Base-by-base conservation (phyloP, 2,329 filamentous ascomycete species). In the Ceratocystis colombiana region DNA sequence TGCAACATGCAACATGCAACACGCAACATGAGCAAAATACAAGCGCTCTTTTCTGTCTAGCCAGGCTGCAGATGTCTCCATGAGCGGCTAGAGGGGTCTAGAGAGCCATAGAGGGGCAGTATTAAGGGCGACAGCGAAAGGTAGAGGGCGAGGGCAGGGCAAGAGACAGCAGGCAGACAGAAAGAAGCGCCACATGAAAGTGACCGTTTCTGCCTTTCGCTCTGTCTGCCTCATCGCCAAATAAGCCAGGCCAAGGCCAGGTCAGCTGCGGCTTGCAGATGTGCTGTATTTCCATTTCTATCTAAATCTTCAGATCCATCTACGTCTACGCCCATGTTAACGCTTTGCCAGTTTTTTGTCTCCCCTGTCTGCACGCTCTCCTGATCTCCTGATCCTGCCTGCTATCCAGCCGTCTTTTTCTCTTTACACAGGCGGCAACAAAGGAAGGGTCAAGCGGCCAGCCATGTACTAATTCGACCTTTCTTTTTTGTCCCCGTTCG, bases 211-310 rank as follows among this genome's bases (percentile, higher is more conserved):
- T 41, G 37, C 10, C 37, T 41, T 41, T 41, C 4, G 37, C 3
- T 41, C 10, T 41, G 37, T 41, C 37, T 41, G 37, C 37, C 37
- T 20, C 7, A 20, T 5, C 15, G 20, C 15, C 5, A 17, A 7
- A n/a, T 48, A 20, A 48, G 15, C 22, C 12, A 55, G 20, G 2
- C 50, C 5, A 8, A 28, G 20, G 25, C 20, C 12, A 5, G 48
- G 12, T 20, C 48, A 55, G 50, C 50, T 30, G 50, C 20, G 50
- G 50, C 50, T 55, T 55, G 50, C 50, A 55, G 50, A 55, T 55
- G 50, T 55, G 22, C 48, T 10, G 7, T 20, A 25, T n/a, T 28
- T 25, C 10, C 10, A 15, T 41, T 41, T 41, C 37, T 0, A 15
- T 15, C 37, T 1, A 41, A 12, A 15, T 41, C 37, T 41, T 4